Percentiles rank a stretch among this genome's conserved stretches.
phyloP scores from a whole-genome alignment of 75 land plant species.

The Ceratopteris richardii region DNA sequence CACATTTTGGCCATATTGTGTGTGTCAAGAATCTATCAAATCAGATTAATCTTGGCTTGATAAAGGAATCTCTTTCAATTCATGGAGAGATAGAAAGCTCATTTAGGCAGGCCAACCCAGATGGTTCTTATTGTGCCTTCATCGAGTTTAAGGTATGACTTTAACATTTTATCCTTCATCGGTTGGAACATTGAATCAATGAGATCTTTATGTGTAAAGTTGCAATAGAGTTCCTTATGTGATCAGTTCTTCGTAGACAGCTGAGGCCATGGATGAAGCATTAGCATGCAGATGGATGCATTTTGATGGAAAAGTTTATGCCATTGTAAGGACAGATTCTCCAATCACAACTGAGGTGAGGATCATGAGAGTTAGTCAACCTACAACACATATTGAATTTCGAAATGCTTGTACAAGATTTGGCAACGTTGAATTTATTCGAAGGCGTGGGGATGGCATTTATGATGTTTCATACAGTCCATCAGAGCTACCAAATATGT shows the following conservation, averaged over 20 bases:
- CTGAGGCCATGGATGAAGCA: slow-evolving; percentile 3
- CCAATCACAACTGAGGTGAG: slow-evolving; percentile 4
- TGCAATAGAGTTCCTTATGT: too few relatives aligned
- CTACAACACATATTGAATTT: background rate
- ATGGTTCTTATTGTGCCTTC: background rate
- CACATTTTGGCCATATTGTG: background rate
- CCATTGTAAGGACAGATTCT: background rate
- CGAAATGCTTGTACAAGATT: background rate
- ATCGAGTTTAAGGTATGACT: slow-evolving; percentile 3
- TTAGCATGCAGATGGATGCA: background rate
- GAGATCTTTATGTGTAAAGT: too few relatives aligned
- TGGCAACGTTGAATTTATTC: background rate
- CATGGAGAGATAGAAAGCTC: slow-evolving; percentile 3
- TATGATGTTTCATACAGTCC: slow-evolving; percentile 1
- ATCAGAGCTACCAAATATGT: background rate
- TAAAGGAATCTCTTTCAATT: background rate
- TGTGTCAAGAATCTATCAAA: background rate
- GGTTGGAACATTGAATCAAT: too few relatives aligned
- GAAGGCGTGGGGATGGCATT: background rate
- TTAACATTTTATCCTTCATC: too few relatives aligned
- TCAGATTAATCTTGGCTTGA: background rate
- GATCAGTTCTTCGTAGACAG: too few relatives aligned
- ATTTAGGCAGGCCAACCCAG: background rate
- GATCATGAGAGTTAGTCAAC: background rate
- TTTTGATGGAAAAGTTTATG: background rate